Base-by-base conservation (phyloP, 805 yeast species). In the Metschnikowia proteae region DNA sequence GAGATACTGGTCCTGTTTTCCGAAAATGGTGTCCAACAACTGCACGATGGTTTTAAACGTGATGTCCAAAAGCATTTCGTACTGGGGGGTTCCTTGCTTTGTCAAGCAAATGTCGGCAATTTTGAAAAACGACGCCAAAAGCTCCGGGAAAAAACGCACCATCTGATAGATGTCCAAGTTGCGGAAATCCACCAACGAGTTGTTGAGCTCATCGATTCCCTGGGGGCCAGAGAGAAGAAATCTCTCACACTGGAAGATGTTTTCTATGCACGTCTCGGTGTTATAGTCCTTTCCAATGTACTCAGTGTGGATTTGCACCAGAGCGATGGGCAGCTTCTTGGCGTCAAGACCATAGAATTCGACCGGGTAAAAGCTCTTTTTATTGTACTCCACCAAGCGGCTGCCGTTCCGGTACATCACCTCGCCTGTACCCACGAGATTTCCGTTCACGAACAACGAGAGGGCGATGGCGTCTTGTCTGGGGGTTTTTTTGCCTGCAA, bases 211-310 rank as follows among this genome's bases (percentile, higher is more conserved):
- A 45, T 71, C 70, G 50, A 74, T 61, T 5, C 71, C 74, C 43
- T 63, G 64, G 6, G 67, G 57, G 25, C 73, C 77, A 3, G 63
- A 63, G 50, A 74, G 78, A 56, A 75, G 75, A 26, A 74, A 63
- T 33, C 72, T 62, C 49, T 71, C 78, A 78, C 83, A 81, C 50
- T 76, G 74, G 54, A 83, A 61, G 41, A 88, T 66, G 30, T 75
- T 73, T 37, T 78, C 80, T 49, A 84, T 71, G 3, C 83, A 66
- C 5, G 67, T 45, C 50, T 84, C 88, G 17, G 81, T 66, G 57
- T 86, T 86, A 66, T 71, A 85, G 11, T 70, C 63, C 55, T 78
- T 83, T 26, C 96, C 96, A 47, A 83, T 80, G 62, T 86, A 88
- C 45, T 78, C 82, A 0, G 86, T 70, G 13, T 78, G 71, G 17